Base-by-base conservation (phyloP, 441 rosid genomes). In the Breynia disticha region DNA sequence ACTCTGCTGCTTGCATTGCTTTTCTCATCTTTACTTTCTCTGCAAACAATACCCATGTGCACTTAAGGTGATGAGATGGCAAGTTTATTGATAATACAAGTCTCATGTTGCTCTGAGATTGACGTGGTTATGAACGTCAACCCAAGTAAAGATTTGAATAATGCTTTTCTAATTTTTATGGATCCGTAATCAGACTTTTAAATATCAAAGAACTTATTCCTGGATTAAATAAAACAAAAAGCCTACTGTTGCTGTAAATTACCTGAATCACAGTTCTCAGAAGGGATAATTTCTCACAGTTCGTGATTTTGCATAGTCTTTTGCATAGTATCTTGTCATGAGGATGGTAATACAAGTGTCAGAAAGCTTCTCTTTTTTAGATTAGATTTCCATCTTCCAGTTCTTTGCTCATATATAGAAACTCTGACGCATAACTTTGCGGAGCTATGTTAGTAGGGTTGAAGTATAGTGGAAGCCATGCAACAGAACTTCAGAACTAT, bases 181-280 rank as follows among this genome's bases (percentile, higher is more conserved):
- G n/a, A n/a, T n/a, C n/a, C n/a, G n/a, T n/a, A n/a, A n/a, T n/a
- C n/a, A n/a, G n/a, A n/a, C n/a, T n/a, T n/a, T n/a, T n/a, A n/a
- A n/a, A n/a, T n/a, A n/a, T n/a, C n/a, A n/a, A n/a, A n/a, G n/a
- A n/a, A n/a, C n/a, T n/a, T n/a, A n/a, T n/a, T n/a, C n/a, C n/a
- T n/a, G n/a, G n/a, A n/a, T n/a, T n/a, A n/a, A n/a, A n/a, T n/a
- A n/a, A n/a, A n/a, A n/a, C n/a, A n/a, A n/a, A n/a, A n/a, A n/a
- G n/a, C n/a, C n/a, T n/a, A n/a, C n/a, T n/a, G n/a, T n/a, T n/a
- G n/a, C 32, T 7, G 7, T 24, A 24, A 28, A 48, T 38, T 50
- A 90, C 97, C 91, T 85, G 95, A 66, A 81, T 72, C 48, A 86
- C 75, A 5, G 82, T 82, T 73, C 95, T 77, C 54, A 84, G 68